Evolutionary conservation across 2,329 filamentous ascomycete genomes (phyloP).

Genomic region (Colletotrichum graminicola): DNA sequence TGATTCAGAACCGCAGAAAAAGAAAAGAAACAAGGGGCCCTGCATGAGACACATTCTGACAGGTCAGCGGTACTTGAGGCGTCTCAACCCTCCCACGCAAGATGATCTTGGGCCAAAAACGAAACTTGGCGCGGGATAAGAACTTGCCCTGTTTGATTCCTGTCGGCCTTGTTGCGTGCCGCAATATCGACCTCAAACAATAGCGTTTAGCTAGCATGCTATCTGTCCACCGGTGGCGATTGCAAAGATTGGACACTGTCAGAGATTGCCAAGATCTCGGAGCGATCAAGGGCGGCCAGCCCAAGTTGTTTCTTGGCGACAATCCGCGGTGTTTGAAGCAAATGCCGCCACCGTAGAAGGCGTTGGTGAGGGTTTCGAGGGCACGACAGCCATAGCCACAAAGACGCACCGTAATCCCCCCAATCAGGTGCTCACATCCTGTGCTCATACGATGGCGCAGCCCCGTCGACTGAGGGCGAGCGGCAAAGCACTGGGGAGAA

Average conservation of each 20-base stretch:
- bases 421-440: conserved; percentile 12
- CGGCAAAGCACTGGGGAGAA: conserved; percentile 2
- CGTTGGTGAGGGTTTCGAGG: background rate
- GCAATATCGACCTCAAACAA: conserved; percentile 26
- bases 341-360: background rate
- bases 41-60: conserved; percentile 31
- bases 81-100: conserved; percentile 21
- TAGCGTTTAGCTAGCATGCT: conserved; percentile 5
- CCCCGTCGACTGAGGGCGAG: conserved; percentile 18
- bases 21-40: conserved; percentile 24
- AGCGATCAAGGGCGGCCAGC: background rate
- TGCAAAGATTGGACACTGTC: background rate
- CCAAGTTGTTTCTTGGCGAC: background rate
- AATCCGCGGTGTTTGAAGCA: conserved; percentile 4
- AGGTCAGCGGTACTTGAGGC: conserved; percentile 23
- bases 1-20: conserved; percentile 30
- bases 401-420: conserved; percentile 16
- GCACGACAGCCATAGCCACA: background rate
- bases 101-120: background rate
- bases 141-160: conserved; percentile 28
- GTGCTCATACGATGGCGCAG: conserved; percentile 35
- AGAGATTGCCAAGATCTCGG: background rate
- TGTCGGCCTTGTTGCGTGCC: conserved; percentile 2
- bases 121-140: conserved; percentile 6
- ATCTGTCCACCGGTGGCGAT: conserved; percentile 13